Base-by-base conservation (phyloP, 2,329 filamentous ascomycete genomes). In the Tolypocladium cylindrosporum region DNA sequence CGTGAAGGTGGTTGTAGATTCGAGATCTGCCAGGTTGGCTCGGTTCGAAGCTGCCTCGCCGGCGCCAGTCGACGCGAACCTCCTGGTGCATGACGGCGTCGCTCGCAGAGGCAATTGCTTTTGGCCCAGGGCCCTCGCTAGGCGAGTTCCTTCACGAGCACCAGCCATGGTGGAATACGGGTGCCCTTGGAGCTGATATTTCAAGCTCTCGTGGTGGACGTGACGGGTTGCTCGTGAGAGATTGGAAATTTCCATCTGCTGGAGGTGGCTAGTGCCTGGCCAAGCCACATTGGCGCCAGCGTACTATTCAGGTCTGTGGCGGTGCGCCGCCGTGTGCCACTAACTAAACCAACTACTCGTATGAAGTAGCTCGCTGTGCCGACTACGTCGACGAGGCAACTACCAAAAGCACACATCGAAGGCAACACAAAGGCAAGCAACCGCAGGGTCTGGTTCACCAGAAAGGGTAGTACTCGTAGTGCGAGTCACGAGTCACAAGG, bases 1-100 rank as follows among this genome's bases (percentile, higher is more conserved):
- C 41, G 66, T 65, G 63, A 83, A 74, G 39, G 79, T 77, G 55
- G 81, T 82, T 40, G 77, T 74, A 43, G 70, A 62, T 65, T 84
- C 81, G 60, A 84, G 73, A 60, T 83, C 81, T 53, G 69, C 65
- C 45, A 81, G 68, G 41, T 64, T 68, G 13, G 74, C 65, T 31
- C 57, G 54, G 41, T 43, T 55, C 36, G 63, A 45, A 10, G 62
- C 55, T 61, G 69, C 62, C 73, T 72, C 55, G 69, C 48, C 67
- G 14, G 72, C 72, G 60, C 75, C 71, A 52, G 75, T 77, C n/a
- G 80, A 81, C 58, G 74, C 74, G 66, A 75, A 79, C 69, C 78
- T 72, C 59, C 70, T 69, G 41, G 62, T 62, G 61, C 67, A 68
- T 41, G 65, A 54, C 31, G 65, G 63, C 19, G 59, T 59, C 31